A percentile compares a stretch with the other conserved stretches of the same genome.
Evolutionary conservation across 805 yeast species (phyloP).

Genomic region (Blastobotrys parvus): DNA sequence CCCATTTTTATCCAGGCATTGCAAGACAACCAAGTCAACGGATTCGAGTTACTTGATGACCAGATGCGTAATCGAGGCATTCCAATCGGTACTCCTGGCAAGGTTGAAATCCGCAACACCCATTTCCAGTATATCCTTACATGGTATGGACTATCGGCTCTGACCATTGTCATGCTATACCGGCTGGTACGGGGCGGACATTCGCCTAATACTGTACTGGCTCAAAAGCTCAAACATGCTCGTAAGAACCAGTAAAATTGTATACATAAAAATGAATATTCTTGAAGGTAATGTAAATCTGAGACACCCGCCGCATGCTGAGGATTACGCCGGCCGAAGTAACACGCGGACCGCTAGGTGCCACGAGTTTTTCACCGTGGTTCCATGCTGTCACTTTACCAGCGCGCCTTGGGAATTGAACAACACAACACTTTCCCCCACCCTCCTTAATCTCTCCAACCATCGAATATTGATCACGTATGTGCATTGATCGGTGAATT

Average conservation of each 20-base stretch:
- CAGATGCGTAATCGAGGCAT: slow-evolving; percentile 77
- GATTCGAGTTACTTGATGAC: slow-evolving; percentile 30
- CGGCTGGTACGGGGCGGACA: slow-evolving; percentile 40
- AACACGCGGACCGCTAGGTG: too few relatives aligned
- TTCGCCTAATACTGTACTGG: slow-evolving; percentile 8
- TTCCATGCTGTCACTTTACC: too few relatives aligned
- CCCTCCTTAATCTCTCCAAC: neutral
- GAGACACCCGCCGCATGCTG: too few relatives aligned
- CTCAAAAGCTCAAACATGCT: slow-evolving; percentile 23
- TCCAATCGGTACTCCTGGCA: slow-evolving; percentile 80
- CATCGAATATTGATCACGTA: neutral
- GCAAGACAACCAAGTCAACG: slow-evolving; percentile 34
- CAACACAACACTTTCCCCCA: neutral
- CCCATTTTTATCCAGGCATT: slow-evolving; percentile 74
- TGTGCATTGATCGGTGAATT: neutral
- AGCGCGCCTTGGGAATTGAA: too few relatives aligned
- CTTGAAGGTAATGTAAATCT: too few relatives aligned
- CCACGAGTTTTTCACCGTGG: too few relatives aligned
- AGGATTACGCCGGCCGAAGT: too few relatives aligned
- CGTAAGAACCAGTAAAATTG: slow-evolving; percentile 10
- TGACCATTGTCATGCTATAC: slow-evolving; percentile 60
- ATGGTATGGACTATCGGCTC: slow-evolving; percentile 83
- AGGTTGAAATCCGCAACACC: slow-evolving; percentile 73
- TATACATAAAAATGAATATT: too few relatives aligned
- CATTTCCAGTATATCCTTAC: slow-evolving; percentile 89